Conservation (phyloP, 805 yeast species). For the Kodamaea nitidulidarum region DNA sequence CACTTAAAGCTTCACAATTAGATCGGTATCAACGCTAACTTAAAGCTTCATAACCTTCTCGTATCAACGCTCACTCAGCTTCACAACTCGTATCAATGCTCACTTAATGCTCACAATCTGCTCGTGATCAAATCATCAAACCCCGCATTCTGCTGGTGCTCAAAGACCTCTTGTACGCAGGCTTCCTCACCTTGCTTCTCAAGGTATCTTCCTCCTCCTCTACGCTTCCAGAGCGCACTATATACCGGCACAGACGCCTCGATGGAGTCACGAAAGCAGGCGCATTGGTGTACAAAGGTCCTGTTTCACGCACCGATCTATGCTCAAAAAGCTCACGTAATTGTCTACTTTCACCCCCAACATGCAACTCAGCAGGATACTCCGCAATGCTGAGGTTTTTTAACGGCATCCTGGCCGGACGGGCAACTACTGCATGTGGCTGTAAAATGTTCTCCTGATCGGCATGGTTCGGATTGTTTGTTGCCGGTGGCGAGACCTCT, state of each 20-base stretch:
- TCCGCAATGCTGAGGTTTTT: constrained; percentile 25
- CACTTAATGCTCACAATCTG: too few relatives aligned
- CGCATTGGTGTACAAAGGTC: constrained; percentile 20
- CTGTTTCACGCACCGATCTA: background rate
- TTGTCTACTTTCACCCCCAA: constrained; percentile 20
- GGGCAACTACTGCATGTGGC: constrained; percentile 18
- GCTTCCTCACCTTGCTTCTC: constrained; percentile 6
- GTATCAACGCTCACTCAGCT: too few relatives aligned
- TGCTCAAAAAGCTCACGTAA: constrained; percentile 10
- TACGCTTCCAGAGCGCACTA: constrained; percentile 13
- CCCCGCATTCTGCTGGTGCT: constrained; percentile 9
- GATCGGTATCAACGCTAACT: too few relatives aligned
- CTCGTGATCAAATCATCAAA: constrained; percentile 16
- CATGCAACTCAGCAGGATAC: constrained; percentile 27
- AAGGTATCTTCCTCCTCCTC: constrained; percentile 12
- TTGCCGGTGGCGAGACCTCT: constrained; percentile 2
- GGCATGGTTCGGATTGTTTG: constrained; percentile 23
- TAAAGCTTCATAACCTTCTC: too few relatives aligned
- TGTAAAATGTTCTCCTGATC: constrained; percentile 42
- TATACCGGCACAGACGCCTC: constrained; percentile 20
- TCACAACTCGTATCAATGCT: too few relatives aligned
- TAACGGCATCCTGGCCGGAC: constrained; percentile 23
- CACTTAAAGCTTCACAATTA: too few relatives aligned
- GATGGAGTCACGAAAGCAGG: constrained; percentile 37
- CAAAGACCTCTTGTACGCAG: constrained; percentile 1